Conservation (phyloP, 257 asterid species). For the Handroanthus guayacan region DNA sequence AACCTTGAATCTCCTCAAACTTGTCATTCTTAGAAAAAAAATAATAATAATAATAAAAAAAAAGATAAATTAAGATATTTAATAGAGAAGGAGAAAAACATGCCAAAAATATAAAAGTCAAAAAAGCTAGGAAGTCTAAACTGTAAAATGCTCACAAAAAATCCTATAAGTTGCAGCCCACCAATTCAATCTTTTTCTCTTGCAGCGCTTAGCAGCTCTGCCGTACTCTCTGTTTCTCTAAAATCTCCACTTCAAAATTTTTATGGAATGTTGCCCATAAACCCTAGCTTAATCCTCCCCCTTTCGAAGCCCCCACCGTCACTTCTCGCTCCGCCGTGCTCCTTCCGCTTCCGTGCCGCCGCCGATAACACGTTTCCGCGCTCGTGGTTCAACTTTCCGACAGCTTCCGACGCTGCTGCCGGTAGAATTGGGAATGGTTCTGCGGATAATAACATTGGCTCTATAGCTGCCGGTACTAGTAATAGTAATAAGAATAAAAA, state of each 20-base stretch:
- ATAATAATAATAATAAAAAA: too few relatives aligned
- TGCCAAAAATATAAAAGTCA: neutral
- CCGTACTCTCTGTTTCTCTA: neutral
- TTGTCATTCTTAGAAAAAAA: too few relatives aligned
- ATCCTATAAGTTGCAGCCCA: slow-evolving; percentile 32
- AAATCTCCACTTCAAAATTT: neutral
- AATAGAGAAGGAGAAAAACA: neutral
- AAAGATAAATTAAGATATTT: neutral
- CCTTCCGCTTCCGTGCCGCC: slow-evolving; percentile 53
- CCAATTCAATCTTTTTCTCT: neutral
- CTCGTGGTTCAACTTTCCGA: slow-evolving; percentile 50
- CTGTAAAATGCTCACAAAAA: neutral
- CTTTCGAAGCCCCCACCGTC: slow-evolving; percentile 20
- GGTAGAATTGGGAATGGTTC: slow-evolving; percentile 45
- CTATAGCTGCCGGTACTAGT: slow-evolving; percentile 24
- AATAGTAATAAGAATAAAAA: slow-evolving; percentile 42
- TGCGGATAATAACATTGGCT: slow-evolving; percentile 32
- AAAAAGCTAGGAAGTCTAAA: neutral
- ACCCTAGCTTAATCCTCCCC: slow-evolving; percentile 49
- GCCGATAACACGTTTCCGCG: slow-evolving; percentile 51
- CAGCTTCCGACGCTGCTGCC: slow-evolving; percentile 43
- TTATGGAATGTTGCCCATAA: slow-evolving; percentile 66
- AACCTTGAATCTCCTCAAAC: too few relatives aligned
- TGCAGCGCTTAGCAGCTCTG: neutral
- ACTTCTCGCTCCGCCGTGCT: too few relatives aligned